These are phyloP conservation scores for Poa annua DNA, from an alignment of 176 grass and related monocot species.

Conservation along the genomic window DNA sequence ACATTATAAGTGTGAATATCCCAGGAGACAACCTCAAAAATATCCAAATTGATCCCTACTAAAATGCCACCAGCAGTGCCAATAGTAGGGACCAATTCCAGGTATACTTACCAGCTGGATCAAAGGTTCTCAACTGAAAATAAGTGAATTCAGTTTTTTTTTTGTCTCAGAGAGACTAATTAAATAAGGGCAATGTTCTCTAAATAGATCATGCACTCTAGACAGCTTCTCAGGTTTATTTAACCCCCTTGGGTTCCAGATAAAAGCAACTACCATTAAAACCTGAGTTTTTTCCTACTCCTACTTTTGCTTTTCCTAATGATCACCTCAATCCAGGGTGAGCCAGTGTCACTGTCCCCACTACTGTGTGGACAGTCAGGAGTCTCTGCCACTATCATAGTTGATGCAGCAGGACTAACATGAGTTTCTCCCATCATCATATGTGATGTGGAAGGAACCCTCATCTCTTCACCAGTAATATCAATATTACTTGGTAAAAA, in stretches of 20 bases:
- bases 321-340: background rate
- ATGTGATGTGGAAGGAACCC: too few relatives aligned
- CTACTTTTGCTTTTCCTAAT: background rate
- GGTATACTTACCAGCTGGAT: background rate
- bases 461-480: too few relatives aligned
- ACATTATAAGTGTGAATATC: background rate
- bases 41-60: background rate
- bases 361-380: too few relatives aligned
- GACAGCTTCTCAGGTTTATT: background rate
- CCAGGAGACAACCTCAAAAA: background rate
- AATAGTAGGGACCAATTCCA: background rate
- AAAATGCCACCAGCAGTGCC: background rate
- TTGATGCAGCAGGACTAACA: too few relatives aligned
- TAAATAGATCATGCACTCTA: background rate
- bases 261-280: background rate
- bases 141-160: background rate
- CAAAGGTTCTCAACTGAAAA: background rate
- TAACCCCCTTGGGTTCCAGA: background rate
- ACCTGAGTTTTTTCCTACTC: background rate
- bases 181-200: background rate
- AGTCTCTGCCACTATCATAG: too few relatives aligned
- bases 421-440: too few relatives aligned
- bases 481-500: too few relatives aligned
- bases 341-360: too few relatives aligned
- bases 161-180: background rate